Percentiles rank a stretch among this genome's conserved stretches.
Conservation (phyloP, 768 basidiomycete genomes). For the Porphyrellus cyaneotinctus region DNA sequence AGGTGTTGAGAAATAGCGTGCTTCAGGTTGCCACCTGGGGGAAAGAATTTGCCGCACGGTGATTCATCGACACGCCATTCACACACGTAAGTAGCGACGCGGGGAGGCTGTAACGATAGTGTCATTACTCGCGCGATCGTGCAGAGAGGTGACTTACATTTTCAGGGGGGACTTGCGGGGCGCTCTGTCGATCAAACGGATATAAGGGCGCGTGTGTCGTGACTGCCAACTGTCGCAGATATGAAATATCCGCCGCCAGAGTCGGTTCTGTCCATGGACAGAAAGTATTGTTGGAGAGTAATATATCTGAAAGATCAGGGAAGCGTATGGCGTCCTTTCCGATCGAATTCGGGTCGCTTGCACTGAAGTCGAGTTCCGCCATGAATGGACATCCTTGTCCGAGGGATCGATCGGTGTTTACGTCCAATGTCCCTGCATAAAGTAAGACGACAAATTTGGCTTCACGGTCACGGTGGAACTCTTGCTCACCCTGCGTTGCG, state of each 20-base stretch:
- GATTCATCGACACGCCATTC: constrained; percentile 8
- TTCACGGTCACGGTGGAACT: background rate
- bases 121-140: background rate
- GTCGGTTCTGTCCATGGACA: background rate
- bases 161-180: no score
- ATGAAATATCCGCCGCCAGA: background rate
- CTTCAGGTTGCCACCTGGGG: constrained; percentile 3
- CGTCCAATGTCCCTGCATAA: background rate
- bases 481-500: constrained; percentile 1
- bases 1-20: constrained; percentile 15
- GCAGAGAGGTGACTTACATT: background rate
- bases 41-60: constrained; percentile 1
- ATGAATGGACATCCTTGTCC: background rate
- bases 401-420: background rate
- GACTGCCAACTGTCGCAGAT: background rate
- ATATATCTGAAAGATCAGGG: background rate
- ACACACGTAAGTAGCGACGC: background rate
- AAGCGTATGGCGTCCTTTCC: background rate
- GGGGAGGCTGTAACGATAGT: background rate
- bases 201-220: background rate
- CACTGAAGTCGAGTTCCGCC: background rate
- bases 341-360: background rate
- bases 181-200: no score
- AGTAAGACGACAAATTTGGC: background rate
- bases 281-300: background rate